A percentile compares a stretch with the other conserved stretches of the same genome.
These are phyloP conservation scores for Penicillium digitatum DNA, from an alignment of 2,329 filamentous ascomycete genomes.

Conservation along the genomic window DNA sequence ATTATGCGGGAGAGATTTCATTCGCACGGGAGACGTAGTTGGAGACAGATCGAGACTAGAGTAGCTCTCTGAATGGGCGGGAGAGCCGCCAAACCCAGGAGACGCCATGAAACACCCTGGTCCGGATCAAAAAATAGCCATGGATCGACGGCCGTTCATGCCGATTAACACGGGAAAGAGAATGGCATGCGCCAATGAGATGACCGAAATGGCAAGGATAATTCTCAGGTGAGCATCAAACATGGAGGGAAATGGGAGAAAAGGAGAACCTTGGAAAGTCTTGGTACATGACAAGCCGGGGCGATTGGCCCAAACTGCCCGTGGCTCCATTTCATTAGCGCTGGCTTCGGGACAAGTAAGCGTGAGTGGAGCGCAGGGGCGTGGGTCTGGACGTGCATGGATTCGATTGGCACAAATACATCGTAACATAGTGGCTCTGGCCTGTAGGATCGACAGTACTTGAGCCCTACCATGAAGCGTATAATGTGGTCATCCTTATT, in stretches of 20 bases:
- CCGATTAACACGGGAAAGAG: slow-evolving; percentile 20
- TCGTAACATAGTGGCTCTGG: slow-evolving; percentile 12
- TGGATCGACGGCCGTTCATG: slow-evolving; percentile 24
- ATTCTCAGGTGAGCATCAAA: slow-evolving; percentile 12
- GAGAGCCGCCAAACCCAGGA: slow-evolving; percentile 16
- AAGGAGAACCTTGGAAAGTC: slow-evolving; percentile 15
- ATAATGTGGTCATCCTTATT: neutral
- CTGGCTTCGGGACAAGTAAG: slow-evolving; percentile 12
- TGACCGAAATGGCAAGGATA: slow-evolving; percentile 24
- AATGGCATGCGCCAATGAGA: slow-evolving; percentile 17
- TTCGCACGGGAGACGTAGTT: slow-evolving; percentile 42
- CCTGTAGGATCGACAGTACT: slow-evolving; percentile 20
- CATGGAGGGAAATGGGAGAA: slow-evolving; percentile 3
- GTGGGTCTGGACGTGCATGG: slow-evolving; percentile 11
- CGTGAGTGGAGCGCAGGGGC: slow-evolving; percentile 14
- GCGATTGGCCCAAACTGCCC: slow-evolving; percentile 22
- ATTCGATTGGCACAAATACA: slow-evolving; percentile 21
- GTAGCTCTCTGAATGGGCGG: slow-evolving; percentile 15
- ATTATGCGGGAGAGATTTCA: slow-evolving; percentile 54
- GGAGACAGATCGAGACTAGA: slow-evolving; percentile 21
- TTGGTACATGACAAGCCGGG: slow-evolving; percentile 3
- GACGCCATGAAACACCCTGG: slow-evolving; percentile 22
- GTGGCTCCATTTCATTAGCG: slow-evolving; percentile 15
- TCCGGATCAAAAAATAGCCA: slow-evolving; percentile 25
- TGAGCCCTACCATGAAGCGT: slow-evolving; percentile 10